Percentiles rank a stretch among this genome's conserved stretches.
Evolutionary conservation across 2,329 filamentous ascomycete genomes (phyloP).

Genomic region (Ascochyta fabae): DNA sequence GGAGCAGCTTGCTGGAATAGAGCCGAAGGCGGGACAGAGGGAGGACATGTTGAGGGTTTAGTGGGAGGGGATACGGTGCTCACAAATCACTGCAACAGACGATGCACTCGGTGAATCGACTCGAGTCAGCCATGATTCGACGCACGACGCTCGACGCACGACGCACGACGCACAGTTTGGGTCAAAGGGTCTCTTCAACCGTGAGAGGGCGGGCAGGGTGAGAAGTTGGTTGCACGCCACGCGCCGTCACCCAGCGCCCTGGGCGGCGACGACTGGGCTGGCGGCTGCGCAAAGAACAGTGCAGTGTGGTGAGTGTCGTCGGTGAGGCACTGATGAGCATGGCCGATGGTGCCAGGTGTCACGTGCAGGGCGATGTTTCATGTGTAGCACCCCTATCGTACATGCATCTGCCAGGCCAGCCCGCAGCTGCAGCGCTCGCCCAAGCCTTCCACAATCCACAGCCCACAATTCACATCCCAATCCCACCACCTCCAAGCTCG

Average conservation of each 20-base stretch:
- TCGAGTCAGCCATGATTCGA: conserved; percentile 13
- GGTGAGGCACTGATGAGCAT: no score
- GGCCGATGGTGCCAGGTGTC: neutral
- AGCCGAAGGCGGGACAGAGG: neutral
- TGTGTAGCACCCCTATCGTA: conserved; percentile 29
- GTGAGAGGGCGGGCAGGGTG: neutral
- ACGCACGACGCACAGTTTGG: neutral
- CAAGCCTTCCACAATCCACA: neutral
- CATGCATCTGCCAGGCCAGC: conserved; percentile 21
- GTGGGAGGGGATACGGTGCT: neutral
- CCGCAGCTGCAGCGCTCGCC: conserved; percentile 10
- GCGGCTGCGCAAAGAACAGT: neutral
- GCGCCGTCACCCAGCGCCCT: conserved; percentile 4
- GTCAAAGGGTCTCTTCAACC: conserved; percentile 7
- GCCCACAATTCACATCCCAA: neutral
- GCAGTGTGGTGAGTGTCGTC: neutral
- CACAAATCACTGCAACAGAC: conserved; percentile 3
- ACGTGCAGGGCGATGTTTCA: conserved; percentile 21
- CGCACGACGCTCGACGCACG: no score
- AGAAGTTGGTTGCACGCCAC: conserved; percentile 6
- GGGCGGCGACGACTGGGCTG: neutral
- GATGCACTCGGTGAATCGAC: neutral
- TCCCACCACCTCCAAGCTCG: neutral
- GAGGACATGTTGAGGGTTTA: neutral
- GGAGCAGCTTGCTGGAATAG: neutral